These are phyloP conservation scores for Syzygium grande DNA, from an alignment of 345 rosid genomes.

Conservation along the genomic window DNA sequence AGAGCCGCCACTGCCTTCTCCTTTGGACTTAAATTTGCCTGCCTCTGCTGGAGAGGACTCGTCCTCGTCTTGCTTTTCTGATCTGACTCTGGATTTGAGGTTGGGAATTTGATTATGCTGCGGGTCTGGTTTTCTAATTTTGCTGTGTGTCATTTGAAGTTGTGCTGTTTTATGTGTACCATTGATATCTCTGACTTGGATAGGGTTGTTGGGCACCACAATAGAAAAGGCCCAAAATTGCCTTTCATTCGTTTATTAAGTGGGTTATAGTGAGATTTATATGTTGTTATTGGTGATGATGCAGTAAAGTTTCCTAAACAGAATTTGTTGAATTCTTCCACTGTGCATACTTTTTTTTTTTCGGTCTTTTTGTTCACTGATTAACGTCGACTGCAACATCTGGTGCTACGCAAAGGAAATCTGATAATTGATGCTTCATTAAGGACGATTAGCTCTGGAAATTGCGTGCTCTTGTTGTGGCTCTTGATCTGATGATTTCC, in stretches of 20 bases:
- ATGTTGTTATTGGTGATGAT: not conserved
- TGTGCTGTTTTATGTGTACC: not conserved
- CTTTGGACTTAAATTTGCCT: conserved; percentile 64
- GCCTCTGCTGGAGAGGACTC: conserved; percentile 35
- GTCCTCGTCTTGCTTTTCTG: conserved; percentile 31
- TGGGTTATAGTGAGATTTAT: not conserved
- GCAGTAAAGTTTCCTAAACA: not conserved
- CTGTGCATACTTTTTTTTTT: not conserved
- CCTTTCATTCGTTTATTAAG: not conserved
- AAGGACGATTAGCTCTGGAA: not conserved
- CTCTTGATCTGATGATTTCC: not conserved
- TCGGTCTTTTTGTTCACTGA: not conserved
- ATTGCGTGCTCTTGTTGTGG: not conserved
- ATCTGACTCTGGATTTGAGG: conserved; percentile 58
- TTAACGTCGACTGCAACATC: not conserved
- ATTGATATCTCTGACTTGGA: not conserved
- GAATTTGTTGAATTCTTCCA: not conserved
- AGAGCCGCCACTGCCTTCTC: not conserved
- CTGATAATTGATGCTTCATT: not conserved
- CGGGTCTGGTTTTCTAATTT: not conserved
- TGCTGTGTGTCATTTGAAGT: not conserved
- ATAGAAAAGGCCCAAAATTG: not conserved
- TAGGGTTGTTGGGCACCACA: not conserved
- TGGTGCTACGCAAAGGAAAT: not conserved
- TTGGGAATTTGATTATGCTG: conserved; percentile 18